phyloP scores from a whole-genome alignment of 2,329 filamentous ascomycete species.

The Colletotrichum falcatum region DNA sequence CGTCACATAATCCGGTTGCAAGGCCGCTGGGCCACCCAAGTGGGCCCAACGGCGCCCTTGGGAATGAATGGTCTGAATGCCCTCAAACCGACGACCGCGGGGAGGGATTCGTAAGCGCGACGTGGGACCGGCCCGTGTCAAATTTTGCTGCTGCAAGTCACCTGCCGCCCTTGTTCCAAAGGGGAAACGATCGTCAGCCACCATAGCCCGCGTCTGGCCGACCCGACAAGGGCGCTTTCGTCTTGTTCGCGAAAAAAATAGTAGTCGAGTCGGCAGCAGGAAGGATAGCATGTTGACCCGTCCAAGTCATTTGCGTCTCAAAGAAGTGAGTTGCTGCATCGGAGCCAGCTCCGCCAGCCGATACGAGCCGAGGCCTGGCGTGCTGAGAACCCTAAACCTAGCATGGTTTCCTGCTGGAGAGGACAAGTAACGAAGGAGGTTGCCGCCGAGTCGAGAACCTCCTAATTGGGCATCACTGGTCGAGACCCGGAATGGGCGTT shows the following conservation, averaged over 20 bases:
- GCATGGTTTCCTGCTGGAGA: not conserved
- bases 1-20: not conserved
- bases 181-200: conserved; percentile 18
- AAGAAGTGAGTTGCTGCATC: not conserved
- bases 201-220: not conserved
- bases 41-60: not conserved
- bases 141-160: not conserved
- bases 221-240: not conserved
- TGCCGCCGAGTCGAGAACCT: not conserved
- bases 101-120: not conserved
- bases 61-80: conserved; percentile 15
- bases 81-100: conserved; percentile 9
- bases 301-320: not conserved
- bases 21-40: not conserved
- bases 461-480: not conserved
- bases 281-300: not conserved
- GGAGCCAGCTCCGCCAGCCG: conserved; percentile 22
- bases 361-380: not conserved
- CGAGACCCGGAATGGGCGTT: not conserved
- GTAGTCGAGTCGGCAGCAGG: not conserved
- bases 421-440: not conserved
- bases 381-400: not conserved
- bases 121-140: not conserved
- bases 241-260: not conserved
- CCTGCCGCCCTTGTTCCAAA: not conserved